These are phyloP conservation scores for Colletotrichum liriopes DNA, from an alignment of 2,329 filamentous ascomycete genomes.

Conservation along the genomic window DNA sequence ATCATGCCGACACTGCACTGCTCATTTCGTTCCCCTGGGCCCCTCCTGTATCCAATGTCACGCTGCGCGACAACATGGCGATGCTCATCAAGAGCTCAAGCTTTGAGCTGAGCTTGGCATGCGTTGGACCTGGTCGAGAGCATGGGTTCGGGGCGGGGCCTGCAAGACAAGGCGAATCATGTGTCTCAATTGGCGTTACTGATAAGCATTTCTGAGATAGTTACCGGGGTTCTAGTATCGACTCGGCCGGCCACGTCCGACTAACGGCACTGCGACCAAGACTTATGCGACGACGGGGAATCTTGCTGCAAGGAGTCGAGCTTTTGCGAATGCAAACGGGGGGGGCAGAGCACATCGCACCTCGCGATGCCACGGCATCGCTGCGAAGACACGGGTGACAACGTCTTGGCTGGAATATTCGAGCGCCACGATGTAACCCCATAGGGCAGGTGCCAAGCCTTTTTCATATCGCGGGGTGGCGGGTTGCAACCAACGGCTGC, in stretches of 20 bases:
- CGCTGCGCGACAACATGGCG: constrained; percentile 5
- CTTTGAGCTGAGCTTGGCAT: constrained; percentile 30
- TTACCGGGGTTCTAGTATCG: background rate
- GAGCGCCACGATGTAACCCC: constrained; percentile 34
- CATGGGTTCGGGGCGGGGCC: constrained; percentile 21
- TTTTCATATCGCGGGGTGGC: constrained; percentile 23
- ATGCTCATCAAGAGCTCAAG: constrained; percentile 24
- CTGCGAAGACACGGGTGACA: background rate
- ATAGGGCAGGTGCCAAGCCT: constrained; percentile 41
- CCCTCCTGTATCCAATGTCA: constrained; percentile 2
- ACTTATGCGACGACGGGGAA: constrained; percentile 18
- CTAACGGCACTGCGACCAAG: background rate
- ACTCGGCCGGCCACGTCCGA: background rate
- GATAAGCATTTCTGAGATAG: constrained; percentile 25
- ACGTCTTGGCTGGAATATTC: constrained; percentile 9
- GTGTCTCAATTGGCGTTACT: constrained; percentile 18
- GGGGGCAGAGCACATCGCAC: background rate
- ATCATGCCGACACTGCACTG: background rate
- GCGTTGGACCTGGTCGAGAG: constrained; percentile 5
- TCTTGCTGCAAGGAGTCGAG: constrained; percentile 8
- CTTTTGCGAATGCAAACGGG: background rate
- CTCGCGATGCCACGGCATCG: too few species aligned
- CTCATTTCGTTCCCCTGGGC: background rate
- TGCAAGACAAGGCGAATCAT: constrained; percentile 20
- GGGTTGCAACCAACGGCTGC: background rate